Evolutionary conservation across 495 filamentous ascomycete species (phyloP), one percentile per base, ranked within the genome.

Genomic region (Ascobolus immersus): DNA sequence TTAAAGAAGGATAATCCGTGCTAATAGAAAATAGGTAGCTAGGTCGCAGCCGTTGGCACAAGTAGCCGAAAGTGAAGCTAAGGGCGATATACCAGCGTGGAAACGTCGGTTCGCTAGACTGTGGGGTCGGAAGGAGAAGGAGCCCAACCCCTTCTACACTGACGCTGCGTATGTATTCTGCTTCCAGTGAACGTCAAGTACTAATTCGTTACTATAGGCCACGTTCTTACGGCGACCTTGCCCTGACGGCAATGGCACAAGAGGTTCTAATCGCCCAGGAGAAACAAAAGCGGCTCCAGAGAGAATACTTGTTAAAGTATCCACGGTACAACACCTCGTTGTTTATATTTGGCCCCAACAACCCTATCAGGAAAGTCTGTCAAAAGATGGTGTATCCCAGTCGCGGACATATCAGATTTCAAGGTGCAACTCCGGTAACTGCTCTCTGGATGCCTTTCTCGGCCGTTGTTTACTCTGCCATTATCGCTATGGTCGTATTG

Each of bases 141-240:
- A 94, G 38, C 75, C 77, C 2, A 99, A 99, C 55, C 86, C 86
- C 3, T 99, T 99, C 52, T 92, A 93, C 48, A 76, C 80, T 4
- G 42, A 31, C 4, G 12, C 28, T 10, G 28, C 18, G 28, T 25
- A 25, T 7, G 22, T 25, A 7, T n/a, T 25, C 22, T n/a, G 7
- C n/a, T 25, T n/a, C 7, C 7, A 25, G n/a, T 25, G 7, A 25
- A 25, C 7, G n/a, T 25, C 22, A 7, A n/a, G n/a, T n/a, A n/a
- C n/a, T n/a, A n/a, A n/a, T n/a, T n/a, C n/a, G n/a, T n/a, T n/a
- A n/a, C n/a, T n/a, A n/a, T 22, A 23, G 44, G 10, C 32, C 46
- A 3, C 18, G 33, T 17, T 64, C 69, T 2, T 71, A 73, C 34
- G 73, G 84, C 31, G 69, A 74, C 21, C 51, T 91, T 31, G 80